Percentiles rank a stretch among this genome's conserved stretches.
Evolutionary conservation across 2,329 filamentous ascomycete species (phyloP).

Genomic region (Lachnum nothofagi): DNA sequence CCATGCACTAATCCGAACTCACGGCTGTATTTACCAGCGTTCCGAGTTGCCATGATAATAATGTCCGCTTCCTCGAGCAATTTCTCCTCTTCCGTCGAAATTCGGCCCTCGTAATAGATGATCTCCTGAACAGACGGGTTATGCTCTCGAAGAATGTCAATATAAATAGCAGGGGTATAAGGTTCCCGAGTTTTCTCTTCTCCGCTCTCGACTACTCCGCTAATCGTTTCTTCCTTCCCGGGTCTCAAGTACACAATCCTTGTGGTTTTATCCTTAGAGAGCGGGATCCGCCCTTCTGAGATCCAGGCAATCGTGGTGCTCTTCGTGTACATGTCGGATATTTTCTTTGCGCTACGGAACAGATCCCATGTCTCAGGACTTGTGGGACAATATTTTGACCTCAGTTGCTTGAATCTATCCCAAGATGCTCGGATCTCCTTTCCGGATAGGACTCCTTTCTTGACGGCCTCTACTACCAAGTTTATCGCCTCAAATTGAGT

Average conservation of each 20-base stretch:
- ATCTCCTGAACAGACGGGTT: constrained; percentile 31
- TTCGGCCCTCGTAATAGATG: constrained; percentile 29
- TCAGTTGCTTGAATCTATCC: constrained; percentile 34
- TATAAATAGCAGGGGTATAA: constrained; percentile 32
- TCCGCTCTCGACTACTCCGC: constrained; percentile 38
- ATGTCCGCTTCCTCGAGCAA: constrained; percentile 34
- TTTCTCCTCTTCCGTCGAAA: constrained; percentile 32
- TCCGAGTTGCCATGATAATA: constrained; percentile 38
- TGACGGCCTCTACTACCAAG: constrained; percentile 35
- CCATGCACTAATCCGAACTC: constrained; percentile 35
- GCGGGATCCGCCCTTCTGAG: constrained; percentile 29
- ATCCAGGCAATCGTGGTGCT: constrained; percentile 40
- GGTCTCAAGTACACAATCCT: constrained; percentile 37
- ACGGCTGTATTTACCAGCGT: constrained; percentile 38
- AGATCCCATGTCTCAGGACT: no score
- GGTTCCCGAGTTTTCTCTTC: constrained; percentile 32
- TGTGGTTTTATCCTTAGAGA: constrained; percentile 21
- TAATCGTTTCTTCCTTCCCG: constrained; percentile 31
- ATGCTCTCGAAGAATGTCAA: constrained; percentile 31
- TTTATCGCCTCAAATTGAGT: constrained; percentile 39
- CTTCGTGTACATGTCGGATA: constrained; percentile 35
- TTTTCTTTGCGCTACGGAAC: no score
- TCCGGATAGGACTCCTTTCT: constrained; percentile 32
- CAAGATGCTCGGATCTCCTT: constrained; percentile 34
- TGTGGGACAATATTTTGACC: constrained; percentile 35